phyloP scores from a whole-genome alignment of 2,329 filamentous ascomycete species.

The Diaporthe velutina region DNA sequence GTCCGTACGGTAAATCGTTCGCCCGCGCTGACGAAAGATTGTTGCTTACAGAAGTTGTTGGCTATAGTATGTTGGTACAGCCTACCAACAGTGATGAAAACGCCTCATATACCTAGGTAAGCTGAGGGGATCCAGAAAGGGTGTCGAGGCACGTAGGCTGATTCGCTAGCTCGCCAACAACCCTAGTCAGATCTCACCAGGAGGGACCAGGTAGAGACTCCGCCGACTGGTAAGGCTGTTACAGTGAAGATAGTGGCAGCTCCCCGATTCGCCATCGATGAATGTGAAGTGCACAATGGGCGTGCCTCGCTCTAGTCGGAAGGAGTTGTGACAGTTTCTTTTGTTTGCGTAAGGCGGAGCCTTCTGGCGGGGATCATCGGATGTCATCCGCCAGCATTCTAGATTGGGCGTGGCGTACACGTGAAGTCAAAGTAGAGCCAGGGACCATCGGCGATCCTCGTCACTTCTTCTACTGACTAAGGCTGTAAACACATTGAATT shows the following conservation, averaged over 20 bases:
- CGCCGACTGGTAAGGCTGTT: neutral
- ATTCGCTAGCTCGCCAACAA: conserved; percentile 4
- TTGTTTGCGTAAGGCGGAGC: neutral
- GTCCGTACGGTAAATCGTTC: neutral
- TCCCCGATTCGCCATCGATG: neutral
- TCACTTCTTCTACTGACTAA: neutral
- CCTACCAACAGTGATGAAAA: neutral
- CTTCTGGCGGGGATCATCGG: neutral
- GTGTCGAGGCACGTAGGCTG: neutral
- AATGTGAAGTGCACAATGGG: neutral
- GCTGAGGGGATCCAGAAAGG: neutral
- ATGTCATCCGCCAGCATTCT: neutral
- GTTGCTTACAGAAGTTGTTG: neutral
- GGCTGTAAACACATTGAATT: neutral
- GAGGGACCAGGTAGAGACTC: neutral
- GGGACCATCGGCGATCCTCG: neutral
- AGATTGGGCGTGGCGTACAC: neutral
- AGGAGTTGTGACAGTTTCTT: neutral
- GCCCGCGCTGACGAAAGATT: neutral
- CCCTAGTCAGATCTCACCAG: neutral
- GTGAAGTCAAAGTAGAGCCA: neutral
- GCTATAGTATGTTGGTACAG: neutral
- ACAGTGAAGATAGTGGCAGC: neutral
- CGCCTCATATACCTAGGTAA: no score
- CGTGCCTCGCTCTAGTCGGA: neutral